phyloP scores from a whole-genome alignment of 148 eudicot species.

The Diospyros kaki region DNA sequence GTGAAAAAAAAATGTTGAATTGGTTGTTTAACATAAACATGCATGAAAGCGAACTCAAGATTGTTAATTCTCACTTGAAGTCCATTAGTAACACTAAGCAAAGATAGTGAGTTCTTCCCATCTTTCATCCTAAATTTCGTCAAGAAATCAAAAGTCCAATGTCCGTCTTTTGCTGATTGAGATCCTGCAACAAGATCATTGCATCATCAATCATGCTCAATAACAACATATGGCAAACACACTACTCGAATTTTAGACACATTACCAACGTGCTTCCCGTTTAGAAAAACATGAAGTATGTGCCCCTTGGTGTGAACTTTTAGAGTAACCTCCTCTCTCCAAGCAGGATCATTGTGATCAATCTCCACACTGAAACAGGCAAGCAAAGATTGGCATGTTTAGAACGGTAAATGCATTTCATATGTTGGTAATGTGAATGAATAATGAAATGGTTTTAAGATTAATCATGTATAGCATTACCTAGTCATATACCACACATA shows the following conservation, averaged over 20 bases:
- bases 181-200: constrained; percentile 20
- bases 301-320: constrained; percentile 30
- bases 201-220: background rate
- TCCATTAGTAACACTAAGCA: constrained; percentile 37
- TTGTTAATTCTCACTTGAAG: constrained; percentile 18
- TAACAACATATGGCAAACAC: background rate
- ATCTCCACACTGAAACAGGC: constrained; percentile 9
- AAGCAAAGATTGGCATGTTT: background rate
- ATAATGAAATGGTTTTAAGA: background rate
- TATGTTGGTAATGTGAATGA: background rate
- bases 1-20: background rate
- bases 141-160: constrained; percentile 8
- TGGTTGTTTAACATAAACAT: too few relatives aligned
- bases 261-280: constrained; percentile 33
- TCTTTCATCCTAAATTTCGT: constrained; percentile 8
- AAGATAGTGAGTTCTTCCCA: constrained; percentile 27
- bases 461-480: background rate
- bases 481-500: constrained; percentile 42
- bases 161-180: constrained; percentile 12
- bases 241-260: too few relatives aligned
- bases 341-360: constrained; percentile 20
- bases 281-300: constrained; percentile 31
- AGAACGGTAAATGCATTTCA: background rate
- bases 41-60: too few relatives aligned
- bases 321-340: constrained; percentile 19